These are phyloP conservation scores for Hypoxylon sp. DNA, from an alignment of 2,329 filamentous ascomycete genomes.

Conservation along the genomic window DNA sequence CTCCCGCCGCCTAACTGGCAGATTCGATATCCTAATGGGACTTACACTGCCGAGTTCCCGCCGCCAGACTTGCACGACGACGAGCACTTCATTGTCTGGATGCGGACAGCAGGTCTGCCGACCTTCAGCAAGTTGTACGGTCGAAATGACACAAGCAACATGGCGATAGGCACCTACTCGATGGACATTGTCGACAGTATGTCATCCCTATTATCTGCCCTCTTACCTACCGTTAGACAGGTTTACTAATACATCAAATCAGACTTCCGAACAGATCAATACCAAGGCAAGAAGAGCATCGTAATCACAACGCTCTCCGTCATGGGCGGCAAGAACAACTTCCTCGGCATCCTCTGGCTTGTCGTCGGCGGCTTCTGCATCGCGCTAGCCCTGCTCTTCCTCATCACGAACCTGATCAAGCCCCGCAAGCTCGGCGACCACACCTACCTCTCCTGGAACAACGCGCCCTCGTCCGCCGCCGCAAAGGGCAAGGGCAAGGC, in stretches of 20 bases:
- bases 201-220: constrained; percentile 56
- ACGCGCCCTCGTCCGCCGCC: constrained; percentile 61
- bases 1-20: constrained; percentile 91
- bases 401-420: constrained; percentile 89
- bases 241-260: constrained; percentile 28
- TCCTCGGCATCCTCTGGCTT: constrained; percentile 95
- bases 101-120: constrained; percentile 94
- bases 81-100: constrained; percentile 97
- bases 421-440: constrained; percentile 98
- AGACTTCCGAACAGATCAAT: constrained; percentile 87
- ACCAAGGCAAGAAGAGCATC: constrained; percentile 90
- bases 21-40: constrained; percentile 75
- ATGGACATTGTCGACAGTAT: constrained; percentile 84
- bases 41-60: constrained; percentile 75
- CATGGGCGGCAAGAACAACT: constrained; percentile 95
- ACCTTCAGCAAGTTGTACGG: constrained; percentile 94
- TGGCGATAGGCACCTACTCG: constrained; percentile 81
- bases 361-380: constrained; percentile 95
- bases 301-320: constrained; percentile 91
- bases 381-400: constrained; percentile 88
- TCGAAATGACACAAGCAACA: constrained; percentile 79
- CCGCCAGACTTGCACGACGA: constrained; percentile 81
- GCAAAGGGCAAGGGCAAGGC: constrained; percentile 59
- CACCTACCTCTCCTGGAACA: constrained; percentile 97
- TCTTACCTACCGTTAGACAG: not conserved